Evolutionary conservation across 352 stramenopile genomes (phyloP), one percentile per base, ranked within the genome.

Genomic region (Phytophthora constricta): DNA sequence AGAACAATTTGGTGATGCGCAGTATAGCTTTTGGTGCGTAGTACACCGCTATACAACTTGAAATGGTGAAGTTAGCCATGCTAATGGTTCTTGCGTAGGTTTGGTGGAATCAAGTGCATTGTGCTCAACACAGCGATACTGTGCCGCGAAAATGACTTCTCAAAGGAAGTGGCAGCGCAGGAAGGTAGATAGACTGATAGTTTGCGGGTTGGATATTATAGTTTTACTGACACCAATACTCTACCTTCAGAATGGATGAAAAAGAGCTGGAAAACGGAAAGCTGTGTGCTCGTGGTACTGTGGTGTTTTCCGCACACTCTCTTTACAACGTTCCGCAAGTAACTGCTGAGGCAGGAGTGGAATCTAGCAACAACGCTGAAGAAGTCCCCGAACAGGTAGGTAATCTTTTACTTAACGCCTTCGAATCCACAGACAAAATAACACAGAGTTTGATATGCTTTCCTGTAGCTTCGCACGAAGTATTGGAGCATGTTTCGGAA

Each of bases 201-300:
- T 43, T n/a, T 34, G 23, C 5, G 4, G 17, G 4, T 20, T 34
- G 17, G 4, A 45, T 17, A 16, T 22, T 19, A 2, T 23, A 51
- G 11, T 50, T 16, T 61, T 39, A 41, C 22, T 41, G 7, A 59
- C 48, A 3, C 31, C 17, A 34, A 17, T 22, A 50, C 5, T 23
- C 0, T 59, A 41, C 60, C 17, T 42, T 23, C 52, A 96, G 87
- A 81, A 8, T 96, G 88, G 88, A 68, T 94, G 19, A 68, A 64
- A 89, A 87, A 50, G 88, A 94, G 50, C 50, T 96, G 13, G 86
- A 93, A 16, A 88, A 96, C 37, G 88, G 84, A n/a, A 89, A 92
- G 56, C 48, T 96, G 5, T 93, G 86, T 55, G 84, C 84, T 45
- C 79, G 80, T 42, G 83, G 86, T 19, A 92, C 84, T 0, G 75